A percentile compares a stretch with the other conserved stretches of the same genome.
phyloP scores from a whole-genome alignment of 768 basidiomycete genomes.

The Hirschioporus abietinus region DNA sequence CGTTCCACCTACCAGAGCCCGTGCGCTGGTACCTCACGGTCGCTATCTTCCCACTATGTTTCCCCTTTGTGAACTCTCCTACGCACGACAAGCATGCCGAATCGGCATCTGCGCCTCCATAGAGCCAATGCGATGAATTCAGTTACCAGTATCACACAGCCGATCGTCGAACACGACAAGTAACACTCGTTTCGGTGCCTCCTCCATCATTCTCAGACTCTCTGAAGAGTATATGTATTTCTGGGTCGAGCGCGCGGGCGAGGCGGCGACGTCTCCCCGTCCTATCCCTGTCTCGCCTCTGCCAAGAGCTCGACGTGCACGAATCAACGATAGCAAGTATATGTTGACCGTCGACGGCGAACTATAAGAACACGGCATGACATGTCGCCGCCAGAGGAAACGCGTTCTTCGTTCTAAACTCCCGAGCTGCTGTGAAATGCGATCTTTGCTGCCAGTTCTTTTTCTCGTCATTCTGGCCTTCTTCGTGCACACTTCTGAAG shows the following conservation, averaged over 20 bases:
- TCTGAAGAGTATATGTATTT: constrained; percentile 1
- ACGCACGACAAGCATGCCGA: neutral
- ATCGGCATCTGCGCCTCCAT: neutral
- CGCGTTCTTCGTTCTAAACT: neutral
- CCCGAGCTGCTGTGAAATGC: neutral
- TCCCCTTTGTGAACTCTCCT: neutral
- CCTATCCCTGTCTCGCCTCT: neutral
- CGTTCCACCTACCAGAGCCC: neutral
- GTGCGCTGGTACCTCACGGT: neutral
- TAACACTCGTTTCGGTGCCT: neutral
- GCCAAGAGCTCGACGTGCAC: neutral
- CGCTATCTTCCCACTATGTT: neutral
- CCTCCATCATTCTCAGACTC: neutral
- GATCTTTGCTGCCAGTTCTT: neutral
- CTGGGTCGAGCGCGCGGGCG: neutral
- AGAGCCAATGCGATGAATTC: neutral
- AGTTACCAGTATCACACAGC: neutral
- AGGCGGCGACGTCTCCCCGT: neutral
- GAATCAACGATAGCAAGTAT: constrained; percentile 1
- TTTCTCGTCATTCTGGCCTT: neutral
- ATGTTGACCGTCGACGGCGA: neutral
- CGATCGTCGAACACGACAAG: neutral
- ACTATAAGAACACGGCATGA: neutral
- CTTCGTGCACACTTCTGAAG: neutral
- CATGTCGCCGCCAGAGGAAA: neutral